Evolutionary conservation across 345 rosid genomes (phyloP), one percentile per base, ranked within the genome.

Genomic region (Populus tremula): DNA sequence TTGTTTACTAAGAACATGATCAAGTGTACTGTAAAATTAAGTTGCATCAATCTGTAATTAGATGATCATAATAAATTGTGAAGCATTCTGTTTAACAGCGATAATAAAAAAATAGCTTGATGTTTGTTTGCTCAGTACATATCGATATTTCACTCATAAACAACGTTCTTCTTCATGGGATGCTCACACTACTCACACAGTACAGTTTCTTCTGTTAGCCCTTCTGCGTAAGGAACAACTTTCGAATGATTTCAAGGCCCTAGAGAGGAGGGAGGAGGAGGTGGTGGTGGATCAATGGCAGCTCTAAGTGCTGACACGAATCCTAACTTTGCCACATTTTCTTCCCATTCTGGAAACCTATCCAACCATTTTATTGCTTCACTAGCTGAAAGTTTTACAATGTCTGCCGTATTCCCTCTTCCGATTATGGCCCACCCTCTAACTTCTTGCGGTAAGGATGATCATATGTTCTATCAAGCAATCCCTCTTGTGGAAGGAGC

Each of bases 351-450:
- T 13, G 76, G 75, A 78, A 87, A 84, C 79, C 76, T 56, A 54
- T 75, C 76, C 76, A 91, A 81, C 81, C 86, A 85, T 73, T 84
- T 85, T 71, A 72, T 63, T 25, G 84, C 39, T 63, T 84, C 73
- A n/a, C 43, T 78, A 17, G 91, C 91, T 73, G 43, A 84, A 43
- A 83, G 82, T 69, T 54, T 75, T 35, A 89, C 31, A 7, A 87
- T 64, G 56, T 71, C 90, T 64, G 81, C 74, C 5, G 85, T 66
- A 11, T 76, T 68, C 50, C 91, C 94, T 54, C 82, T 80, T 1
- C 93, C 94, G n/a, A 91, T 70, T 8, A 89, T 66, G 1, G 89
- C 88, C 97, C 98, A 94, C n/a, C 91, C 93, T 3, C 82, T 31
- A 82, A 70, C 59, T 79, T 80, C 66, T 77, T 76, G 63, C 70